A percentile compares a stretch with the other conserved stretches of the same genome.
These are phyloP conservation scores for Musa acuminata DNA, from an alignment of 176 grass and related monocot genomes.

Conservation along the genomic window DNA sequence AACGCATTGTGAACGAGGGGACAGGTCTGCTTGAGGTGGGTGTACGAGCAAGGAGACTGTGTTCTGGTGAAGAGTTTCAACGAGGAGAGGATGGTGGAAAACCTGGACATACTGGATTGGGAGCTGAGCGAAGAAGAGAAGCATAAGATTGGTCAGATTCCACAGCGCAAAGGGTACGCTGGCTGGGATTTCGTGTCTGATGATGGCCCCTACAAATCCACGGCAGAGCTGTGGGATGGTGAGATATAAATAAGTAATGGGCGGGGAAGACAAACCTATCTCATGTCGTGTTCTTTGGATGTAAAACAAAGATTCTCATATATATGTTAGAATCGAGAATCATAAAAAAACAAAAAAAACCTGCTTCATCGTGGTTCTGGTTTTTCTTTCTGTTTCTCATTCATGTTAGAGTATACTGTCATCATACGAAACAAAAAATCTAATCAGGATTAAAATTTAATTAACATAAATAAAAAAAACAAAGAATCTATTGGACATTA, in stretches of 20 bases:
- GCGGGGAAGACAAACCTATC: too few relatives aligned
- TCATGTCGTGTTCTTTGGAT: too few relatives aligned
- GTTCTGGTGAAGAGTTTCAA: constrained; percentile 2
- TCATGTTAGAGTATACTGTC: too few relatives aligned
- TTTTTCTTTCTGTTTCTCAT: too few relatives aligned
- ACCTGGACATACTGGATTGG: constrained; percentile 13
- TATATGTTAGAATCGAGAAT: too few relatives aligned
- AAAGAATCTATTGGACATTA: too few relatives aligned
- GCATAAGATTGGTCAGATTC: not conserved
- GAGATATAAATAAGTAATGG: not conserved
- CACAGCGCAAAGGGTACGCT: not conserved
- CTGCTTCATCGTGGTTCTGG: too few relatives aligned
- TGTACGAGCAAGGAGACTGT: constrained; percentile 5
- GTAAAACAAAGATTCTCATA: too few relatives aligned
- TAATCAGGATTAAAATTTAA: too few relatives aligned
- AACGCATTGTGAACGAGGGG: not conserved
- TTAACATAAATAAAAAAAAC: too few relatives aligned
- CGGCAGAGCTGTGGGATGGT: constrained; percentile 5
- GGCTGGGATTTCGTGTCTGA: not conserved
- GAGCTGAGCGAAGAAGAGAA: constrained; percentile 5
- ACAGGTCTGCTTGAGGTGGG: constrained; percentile 9
- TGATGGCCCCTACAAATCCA: not conserved
- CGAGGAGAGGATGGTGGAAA: not conserved
- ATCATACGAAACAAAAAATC: too few relatives aligned
- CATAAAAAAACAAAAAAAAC: too few relatives aligned